Conservation (phyloP, 768 basidiomycete genomes). For the Hygrocybe coccinea region DNA sequence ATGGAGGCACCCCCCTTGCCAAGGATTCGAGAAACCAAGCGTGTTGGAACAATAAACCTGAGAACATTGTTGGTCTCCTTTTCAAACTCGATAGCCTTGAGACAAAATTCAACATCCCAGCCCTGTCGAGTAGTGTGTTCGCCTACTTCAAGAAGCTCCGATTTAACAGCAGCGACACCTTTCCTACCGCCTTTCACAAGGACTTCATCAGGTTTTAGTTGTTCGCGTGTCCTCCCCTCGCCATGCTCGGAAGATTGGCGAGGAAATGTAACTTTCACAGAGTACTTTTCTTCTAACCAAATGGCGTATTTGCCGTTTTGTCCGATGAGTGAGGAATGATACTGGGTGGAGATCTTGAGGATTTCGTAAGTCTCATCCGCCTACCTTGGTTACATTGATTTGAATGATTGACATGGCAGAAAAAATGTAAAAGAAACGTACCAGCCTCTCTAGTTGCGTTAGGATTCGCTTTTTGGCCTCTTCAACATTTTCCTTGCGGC, state of each 20-base stretch:
- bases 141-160: conserved; percentile 77
- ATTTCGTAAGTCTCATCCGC: conserved; percentile 91
- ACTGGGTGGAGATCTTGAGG: conserved; percentile 80
- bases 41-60: conserved; percentile 80
- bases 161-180: conserved; percentile 87
- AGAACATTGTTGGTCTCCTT: conserved; percentile 80
- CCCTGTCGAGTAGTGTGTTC: background rate
- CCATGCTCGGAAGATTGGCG: conserved; percentile 62
- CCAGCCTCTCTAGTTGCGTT: conserved; percentile 80
- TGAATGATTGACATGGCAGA: background rate
- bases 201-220: conserved; percentile 85
- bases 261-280: conserved; percentile 95
- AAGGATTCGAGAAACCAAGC: conserved; percentile 85
- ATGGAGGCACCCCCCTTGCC: conserved; percentile 84
- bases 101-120: background rate
- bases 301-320: conserved; percentile 91
- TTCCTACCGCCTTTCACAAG: conserved; percentile 92
- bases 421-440: conserved; percentile 31
- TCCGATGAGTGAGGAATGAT: conserved; percentile 91
- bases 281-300: conserved; percentile 92
- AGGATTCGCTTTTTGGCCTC: conserved; percentile 90
- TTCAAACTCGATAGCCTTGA: conserved; percentile 84
- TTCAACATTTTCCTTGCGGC: conserved; percentile 93
- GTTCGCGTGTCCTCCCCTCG: conserved; percentile 66
- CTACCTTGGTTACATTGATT: conserved; percentile 33